These are phyloP conservation scores for Schizopora paradoxa DNA, from an alignment of 1,284 basidiomycete genomes.

Conservation along the genomic window DNA sequence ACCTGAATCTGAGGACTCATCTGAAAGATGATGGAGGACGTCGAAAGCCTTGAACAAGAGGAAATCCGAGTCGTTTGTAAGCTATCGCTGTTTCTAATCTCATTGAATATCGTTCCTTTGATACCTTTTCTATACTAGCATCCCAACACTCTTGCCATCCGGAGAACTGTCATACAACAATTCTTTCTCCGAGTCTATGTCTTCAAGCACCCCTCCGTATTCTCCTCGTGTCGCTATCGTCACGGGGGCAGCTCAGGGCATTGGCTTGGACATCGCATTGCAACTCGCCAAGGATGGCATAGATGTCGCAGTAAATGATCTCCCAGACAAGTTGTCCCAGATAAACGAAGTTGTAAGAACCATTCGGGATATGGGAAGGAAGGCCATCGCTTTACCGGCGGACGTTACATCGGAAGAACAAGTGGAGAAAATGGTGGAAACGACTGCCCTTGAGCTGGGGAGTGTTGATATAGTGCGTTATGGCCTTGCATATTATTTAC, in stretches of 20 bases:
- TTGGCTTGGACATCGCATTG: conserved; percentile 18
- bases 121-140: too few relatives aligned
- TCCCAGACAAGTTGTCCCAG: conserved; percentile 1
- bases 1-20: too few relatives aligned
- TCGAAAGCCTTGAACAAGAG: too few relatives aligned
- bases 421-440: conserved; percentile 10
- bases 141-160: too few relatives aligned
- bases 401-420: conserved; percentile 11
- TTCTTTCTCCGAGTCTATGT: too few relatives aligned
- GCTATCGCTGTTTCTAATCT: too few relatives aligned
- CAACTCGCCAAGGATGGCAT: conserved; percentile 19
- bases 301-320: conserved; percentile 19
- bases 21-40: too few relatives aligned
- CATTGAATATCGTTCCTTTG: too few relatives aligned
- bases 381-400: conserved; percentile 5
- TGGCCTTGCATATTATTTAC: not conserved
- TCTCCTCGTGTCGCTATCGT: conserved; percentile 11
- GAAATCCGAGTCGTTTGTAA: too few relatives aligned
- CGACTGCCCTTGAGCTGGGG: conserved; percentile 8
- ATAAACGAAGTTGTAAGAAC: conserved; percentile 8
- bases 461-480: conserved; percentile 11
- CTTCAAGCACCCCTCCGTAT: too few relatives aligned
- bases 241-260: conserved; percentile 22
- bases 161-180: too few relatives aligned
- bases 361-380: conserved; percentile 4